Percentiles rank a stretch among this genome's conserved stretches.
These are phyloP conservation scores for Botrytis pseudocinerea DNA, from an alignment of 2,329 filamentous ascomycete genomes.

Conservation along the genomic window DNA sequence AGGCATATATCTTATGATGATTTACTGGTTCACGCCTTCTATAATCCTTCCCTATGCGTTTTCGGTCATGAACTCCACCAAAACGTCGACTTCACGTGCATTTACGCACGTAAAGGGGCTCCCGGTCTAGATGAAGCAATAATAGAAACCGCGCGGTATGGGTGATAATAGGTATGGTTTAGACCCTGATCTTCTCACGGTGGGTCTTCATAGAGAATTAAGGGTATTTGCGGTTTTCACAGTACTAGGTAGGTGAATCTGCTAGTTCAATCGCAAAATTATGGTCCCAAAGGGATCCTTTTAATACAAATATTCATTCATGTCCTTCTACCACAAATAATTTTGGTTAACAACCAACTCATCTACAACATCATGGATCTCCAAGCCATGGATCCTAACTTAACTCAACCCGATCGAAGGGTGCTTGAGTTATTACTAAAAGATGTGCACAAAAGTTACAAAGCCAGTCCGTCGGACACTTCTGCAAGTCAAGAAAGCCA, in stretches of 20 bases:
- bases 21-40: neutral
- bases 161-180: neutral
- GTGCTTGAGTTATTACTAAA: conserved; percentile 20
- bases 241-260: conserved; percentile 8
- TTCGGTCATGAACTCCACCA: neutral
- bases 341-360: conserved; percentile 14
- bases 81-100: neutral
- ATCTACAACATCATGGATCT: conserved; percentile 20
- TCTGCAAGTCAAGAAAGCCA: conserved; percentile 4
- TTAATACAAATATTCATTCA: conserved; percentile 11
- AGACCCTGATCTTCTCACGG: conserved; percentile 9
- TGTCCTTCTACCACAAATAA: neutral
- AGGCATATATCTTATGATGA: neutral
- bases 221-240: conserved; percentile 3
- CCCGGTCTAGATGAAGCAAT: neutral
- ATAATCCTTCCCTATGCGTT: neutral
- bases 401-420: conserved; percentile 22
- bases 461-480: neutral
- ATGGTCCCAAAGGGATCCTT: conserved; percentile 4
- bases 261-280: conserved; percentile 17
- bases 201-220: conserved; percentile 6
- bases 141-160: conserved; percentile 4
- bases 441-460: conserved; percentile 14
- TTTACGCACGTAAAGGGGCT: conserved; percentile 4
- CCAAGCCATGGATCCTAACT: conserved; percentile 19